A percentile compares a stretch with the other conserved stretches of the same genome.
Conservation (phyloP, 352 stramenopile species). For the Lagenidium giganteum region DNA sequence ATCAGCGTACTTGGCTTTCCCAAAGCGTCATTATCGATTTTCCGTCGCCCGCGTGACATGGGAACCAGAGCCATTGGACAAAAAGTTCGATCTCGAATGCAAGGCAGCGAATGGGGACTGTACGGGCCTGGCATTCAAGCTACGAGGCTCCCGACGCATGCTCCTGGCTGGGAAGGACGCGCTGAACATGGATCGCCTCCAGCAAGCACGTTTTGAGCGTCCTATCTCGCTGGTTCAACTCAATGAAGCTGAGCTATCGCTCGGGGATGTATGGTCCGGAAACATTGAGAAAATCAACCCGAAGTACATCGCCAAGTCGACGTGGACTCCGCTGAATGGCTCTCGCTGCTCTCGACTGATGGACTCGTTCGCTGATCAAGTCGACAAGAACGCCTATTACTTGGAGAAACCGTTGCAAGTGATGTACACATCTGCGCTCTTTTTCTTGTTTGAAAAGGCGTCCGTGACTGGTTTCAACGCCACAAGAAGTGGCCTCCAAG, state of each 20-base stretch:
- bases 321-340: constrained; percentile 15
- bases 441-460: constrained; percentile 41
- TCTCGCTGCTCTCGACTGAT: constrained; percentile 31
- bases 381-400: constrained; percentile 41
- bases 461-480: constrained; percentile 22
- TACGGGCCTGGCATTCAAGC: constrained; percentile 29
- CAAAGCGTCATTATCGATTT: constrained; percentile 36
- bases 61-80: constrained; percentile 20
- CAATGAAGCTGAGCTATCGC: constrained; percentile 10
- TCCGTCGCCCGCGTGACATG: constrained; percentile 35
- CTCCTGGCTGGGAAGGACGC: constrained; percentile 30
- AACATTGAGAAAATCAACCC: too few species aligned
- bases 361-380: constrained; percentile 39
- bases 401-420: constrained; percentile 31
- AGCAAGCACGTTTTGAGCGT: constrained; percentile 24
- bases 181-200: constrained; percentile 17
- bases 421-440: constrained; percentile 44
- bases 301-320: too few species aligned
- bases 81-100: constrained; percentile 29
- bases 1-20: too few species aligned
- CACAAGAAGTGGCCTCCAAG: not conserved
- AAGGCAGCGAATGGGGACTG: too few species aligned
- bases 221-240: constrained; percentile 39
- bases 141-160: constrained; percentile 33
- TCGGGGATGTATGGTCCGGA: too few species aligned